phyloP scores from a whole-genome alignment of 108 stramenopile species.

The Cylindrotheca fusiformis region DNA sequence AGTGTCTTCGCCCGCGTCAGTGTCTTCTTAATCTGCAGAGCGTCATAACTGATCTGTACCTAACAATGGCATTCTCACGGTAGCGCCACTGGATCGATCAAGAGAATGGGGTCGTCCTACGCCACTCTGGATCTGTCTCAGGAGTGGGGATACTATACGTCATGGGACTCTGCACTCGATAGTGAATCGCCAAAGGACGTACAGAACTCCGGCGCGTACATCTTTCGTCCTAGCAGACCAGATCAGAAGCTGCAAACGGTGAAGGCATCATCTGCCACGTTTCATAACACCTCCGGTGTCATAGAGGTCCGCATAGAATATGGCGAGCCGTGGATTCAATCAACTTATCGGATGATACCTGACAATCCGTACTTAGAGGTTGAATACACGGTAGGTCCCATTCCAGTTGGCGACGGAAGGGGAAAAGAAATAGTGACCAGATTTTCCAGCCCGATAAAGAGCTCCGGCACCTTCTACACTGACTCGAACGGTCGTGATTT shows the following conservation, averaged over 20 bases:
- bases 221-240: slow-evolving; percentile 84
- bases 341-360: slow-evolving; percentile 65
- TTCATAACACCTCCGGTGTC: slow-evolving; percentile 19
- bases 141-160: slow-evolving; percentile 32
- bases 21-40: too few species aligned
- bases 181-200: background rate
- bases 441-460: slow-evolving; percentile 58
- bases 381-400: slow-evolving; percentile 72
- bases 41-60: too few species aligned
- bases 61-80: background rate
- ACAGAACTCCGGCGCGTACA: slow-evolving; percentile 94
- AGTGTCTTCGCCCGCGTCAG: slow-evolving; percentile 1
- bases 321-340: slow-evolving; percentile 79
- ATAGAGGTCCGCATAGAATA: slow-evolving; percentile 78
- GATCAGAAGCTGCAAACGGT: slow-evolving; percentile 37
- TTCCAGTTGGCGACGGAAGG: slow-evolving; percentile 76
- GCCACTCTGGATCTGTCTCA: background rate
- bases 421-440: slow-evolving; percentile 88
- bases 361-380: slow-evolving; percentile 71
- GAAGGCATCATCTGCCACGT: background rate
- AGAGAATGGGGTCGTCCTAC: slow-evolving; percentile 1
- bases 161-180: slow-evolving; percentile 15
- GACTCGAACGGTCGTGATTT: slow-evolving; percentile 98
- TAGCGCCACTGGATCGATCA: slow-evolving; percentile 4
- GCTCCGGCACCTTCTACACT: slow-evolving; percentile 77